Evolutionary conservation across 2,329 filamentous ascomycete genomes (phyloP), one percentile per base, ranked within the genome.

Genomic region (Paramyrothecium roridum): DNA sequence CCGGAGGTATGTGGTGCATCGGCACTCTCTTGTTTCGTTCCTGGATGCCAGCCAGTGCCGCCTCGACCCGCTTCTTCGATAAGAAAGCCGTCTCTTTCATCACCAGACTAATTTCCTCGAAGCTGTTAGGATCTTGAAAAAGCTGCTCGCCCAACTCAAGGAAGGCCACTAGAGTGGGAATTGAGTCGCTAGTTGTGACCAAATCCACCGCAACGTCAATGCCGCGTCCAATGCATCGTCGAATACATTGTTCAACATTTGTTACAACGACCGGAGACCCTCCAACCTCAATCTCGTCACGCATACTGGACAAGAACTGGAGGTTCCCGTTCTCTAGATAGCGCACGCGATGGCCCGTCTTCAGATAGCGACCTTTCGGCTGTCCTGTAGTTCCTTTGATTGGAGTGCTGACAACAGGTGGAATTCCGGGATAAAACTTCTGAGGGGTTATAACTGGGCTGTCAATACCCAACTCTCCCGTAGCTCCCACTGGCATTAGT

Each of bases 391-490:
- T 26, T 17, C 50, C 54, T n/a, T 70, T 40, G 21, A 51, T 43
- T 13, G 51, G 54, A 12, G 46, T 52, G 2, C 65, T 62, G 51
- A 75, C 61, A 16, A 62, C 8, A 2, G 71, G 57, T 0, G 69
- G 59, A 10, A 59, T 59, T 3, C 70, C 70, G 0, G 65, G 62
- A 1, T 66, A 55, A 47, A 76, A 72, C 4, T 68, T 68, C 56
- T 75, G 72, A 2, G 70, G 70, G 0, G 69, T 71, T 13, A 71
- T 54, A 3, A 65, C 53, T 1, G 70, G 69, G 0, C 83, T 83
- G 60, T 86, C 83, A 34, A 88, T 79, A 3, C 86, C 75, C 2
- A 88, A 70, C 62, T 88, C 84, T 1, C 82, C 82, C 1, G 83
- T 70, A 1, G 79, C 75, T 1, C 83, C 83, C 13, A 82, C 67